These are phyloP conservation scores for Davidsoniella neocaledoniae DNA, from an alignment of 2,329 filamentous ascomycete species.

Conservation along the genomic window DNA sequence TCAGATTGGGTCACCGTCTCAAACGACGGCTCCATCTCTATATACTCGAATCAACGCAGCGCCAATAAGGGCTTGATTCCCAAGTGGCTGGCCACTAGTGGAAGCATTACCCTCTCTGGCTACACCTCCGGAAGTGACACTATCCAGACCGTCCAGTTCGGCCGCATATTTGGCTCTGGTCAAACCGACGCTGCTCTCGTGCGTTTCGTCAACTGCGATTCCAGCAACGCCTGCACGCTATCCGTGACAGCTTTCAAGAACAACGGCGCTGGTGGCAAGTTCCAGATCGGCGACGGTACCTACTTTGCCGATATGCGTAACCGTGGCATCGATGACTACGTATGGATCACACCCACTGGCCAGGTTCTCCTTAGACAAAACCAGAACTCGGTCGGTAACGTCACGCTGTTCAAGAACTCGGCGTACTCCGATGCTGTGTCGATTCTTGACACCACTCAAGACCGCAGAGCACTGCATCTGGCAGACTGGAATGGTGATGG, in stretches of 20 bases:
- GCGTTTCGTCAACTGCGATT: neutral
- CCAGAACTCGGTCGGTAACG: neutral
- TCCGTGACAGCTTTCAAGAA: slow-evolving; percentile 13
- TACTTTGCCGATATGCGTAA: slow-evolving; percentile 12
- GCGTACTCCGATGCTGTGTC: neutral
- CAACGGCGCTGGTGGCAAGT: slow-evolving; percentile 13
- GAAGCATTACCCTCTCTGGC: neutral
- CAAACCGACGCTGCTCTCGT: neutral
- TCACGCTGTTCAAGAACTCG: neutral
- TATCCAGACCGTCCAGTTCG: slow-evolving; percentile 13
- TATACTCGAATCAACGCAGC: slow-evolving; percentile 16
- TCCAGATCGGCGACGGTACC: slow-evolving; percentile 13
- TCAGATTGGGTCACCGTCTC: slow-evolving; percentile 16
- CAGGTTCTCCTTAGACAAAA: slow-evolving; percentile 10
- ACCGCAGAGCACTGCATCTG: slow-evolving; percentile 20
- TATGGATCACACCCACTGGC: slow-evolving; percentile 13
- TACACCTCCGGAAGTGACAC: neutral
- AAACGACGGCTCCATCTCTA: slow-evolving; percentile 16
- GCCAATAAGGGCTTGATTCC: slow-evolving; percentile 10
- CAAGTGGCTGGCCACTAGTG: slow-evolving; percentile 5
- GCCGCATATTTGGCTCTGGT: slow-evolving; percentile 13
- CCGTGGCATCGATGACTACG: slow-evolving; percentile 13
- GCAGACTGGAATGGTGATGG: slow-evolving; percentile 24
- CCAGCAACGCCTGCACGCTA: slow-evolving; percentile 6
- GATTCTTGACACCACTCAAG: slow-evolving; percentile 3